Evolutionary conservation across 2,329 filamentous ascomycete species (phyloP), one percentile per base, ranked within the genome.

Genomic region (Remersonia thermophila): DNA sequence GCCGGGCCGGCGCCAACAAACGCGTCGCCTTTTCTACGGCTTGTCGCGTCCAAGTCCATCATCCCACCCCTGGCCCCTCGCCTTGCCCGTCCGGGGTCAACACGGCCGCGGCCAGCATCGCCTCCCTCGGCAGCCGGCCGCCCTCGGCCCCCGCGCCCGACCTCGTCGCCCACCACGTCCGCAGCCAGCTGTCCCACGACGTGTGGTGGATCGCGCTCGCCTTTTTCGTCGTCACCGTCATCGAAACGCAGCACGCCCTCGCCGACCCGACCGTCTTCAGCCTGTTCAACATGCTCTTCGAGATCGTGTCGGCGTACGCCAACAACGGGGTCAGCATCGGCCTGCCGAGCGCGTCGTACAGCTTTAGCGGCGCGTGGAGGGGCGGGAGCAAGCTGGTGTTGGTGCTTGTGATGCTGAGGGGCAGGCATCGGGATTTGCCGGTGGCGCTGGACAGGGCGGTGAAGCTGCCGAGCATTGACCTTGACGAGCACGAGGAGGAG

Each of bases 171-270:
- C 61, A 68, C 40, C 73, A 78, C 49, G 57, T 78, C 10, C 67
- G 69, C 18, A 66, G 67, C 14, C 75, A 80, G 48, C 62, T 80
- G 3, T 69, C 72, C 9, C 74, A 79, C 51, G 76, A 80, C 47
- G 58, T 80, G 10, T 80, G 74, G 74, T 77, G 69, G 62, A 65
- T 80, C 10, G 67, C 72, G 2, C 52, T 78, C 1, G 72, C 72
- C 0, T 65, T 75, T 7, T 59, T 78, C 13, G 56, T 73, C 15
- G 74, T 80, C 39, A 61, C 65, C 27, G 67, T 70, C 40, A 71
- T 74, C 32, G 74, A 80, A 50, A 69, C 68, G 1, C 55, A 58
- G 6, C 65, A 72, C 38, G 73, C 72, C 40, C 53, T 64, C 1
- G 50, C 54, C 12, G 64, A 74, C 38, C 71, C 71, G 0, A 56